Percentiles rank a stretch among this genome's conserved stretches.
Conservation (phyloP, 768 basidiomycete species). For the Boletus rubroflammeus region DNA sequence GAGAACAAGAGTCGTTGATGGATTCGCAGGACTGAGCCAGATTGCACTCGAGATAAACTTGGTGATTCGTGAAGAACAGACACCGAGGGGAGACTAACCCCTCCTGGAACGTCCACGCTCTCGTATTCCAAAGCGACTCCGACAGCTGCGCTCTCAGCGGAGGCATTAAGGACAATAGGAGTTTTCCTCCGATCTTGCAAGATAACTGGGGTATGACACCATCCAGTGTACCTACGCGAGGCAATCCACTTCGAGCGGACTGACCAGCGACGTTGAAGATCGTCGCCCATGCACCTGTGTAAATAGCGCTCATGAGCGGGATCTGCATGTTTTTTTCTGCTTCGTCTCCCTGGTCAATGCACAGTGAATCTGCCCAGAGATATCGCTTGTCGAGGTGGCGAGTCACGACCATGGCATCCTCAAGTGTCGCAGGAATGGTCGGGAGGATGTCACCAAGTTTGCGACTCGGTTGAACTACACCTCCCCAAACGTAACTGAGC, state of each 20-base stretch:
- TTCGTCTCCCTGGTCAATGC: background rate
- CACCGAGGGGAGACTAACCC: background rate
- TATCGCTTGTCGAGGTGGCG: background rate
- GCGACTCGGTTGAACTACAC: background rate
- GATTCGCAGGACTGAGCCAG: background rate
- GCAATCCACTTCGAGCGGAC: background rate
- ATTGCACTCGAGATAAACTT: background rate
- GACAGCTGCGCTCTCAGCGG: background rate
- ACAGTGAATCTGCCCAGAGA: background rate
- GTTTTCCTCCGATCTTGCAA: background rate
- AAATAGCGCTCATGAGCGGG: background rate
- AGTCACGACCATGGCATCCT: background rate
- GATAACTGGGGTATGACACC: background rate
- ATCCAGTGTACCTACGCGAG: background rate
- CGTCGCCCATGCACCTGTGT: background rate
- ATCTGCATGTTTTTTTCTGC: background rate
- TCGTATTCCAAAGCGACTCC: background rate
- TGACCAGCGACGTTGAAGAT: background rate
- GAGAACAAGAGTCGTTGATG: background rate
- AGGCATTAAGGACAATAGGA: background rate
- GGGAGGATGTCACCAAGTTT: background rate
- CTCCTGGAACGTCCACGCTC: constrained; percentile 4
- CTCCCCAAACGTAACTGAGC: background rate
- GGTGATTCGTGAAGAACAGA: background rate
- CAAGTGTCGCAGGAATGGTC: background rate